These are phyloP conservation scores for Solanum sparsipilum DNA, from an alignment of 257 asterid species.

Conservation along the genomic window DNA sequence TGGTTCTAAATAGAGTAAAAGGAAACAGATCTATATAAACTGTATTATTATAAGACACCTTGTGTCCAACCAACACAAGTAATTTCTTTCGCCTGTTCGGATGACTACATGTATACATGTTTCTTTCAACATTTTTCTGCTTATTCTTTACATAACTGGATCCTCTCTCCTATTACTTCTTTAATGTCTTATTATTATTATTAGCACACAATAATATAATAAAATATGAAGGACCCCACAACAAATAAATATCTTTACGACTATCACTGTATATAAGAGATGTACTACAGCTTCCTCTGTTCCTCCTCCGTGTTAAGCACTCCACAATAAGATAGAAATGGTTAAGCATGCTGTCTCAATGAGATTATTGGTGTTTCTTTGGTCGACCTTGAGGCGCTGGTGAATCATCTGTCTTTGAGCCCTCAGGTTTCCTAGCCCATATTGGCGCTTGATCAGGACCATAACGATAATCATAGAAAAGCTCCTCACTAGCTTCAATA, in stretches of 20 bases:
- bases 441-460: constrained; percentile 89
- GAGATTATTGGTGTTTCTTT: constrained; percentile 86
- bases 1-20: neutral
- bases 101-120: neutral
- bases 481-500: constrained; percentile 77
- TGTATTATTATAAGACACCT: neutral
- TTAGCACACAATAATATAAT: neutral
- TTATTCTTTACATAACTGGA: neutral
- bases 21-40: neutral
- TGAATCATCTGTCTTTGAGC: constrained; percentile 51
- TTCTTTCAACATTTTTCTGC: neutral
- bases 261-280: neutral
- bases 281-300: neutral
- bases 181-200: neutral
- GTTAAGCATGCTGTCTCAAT: constrained; percentile 13
- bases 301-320: neutral
- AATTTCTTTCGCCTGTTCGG: neutral
- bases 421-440: constrained; percentile 81
- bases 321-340: neutral
- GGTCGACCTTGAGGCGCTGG: constrained; percentile 60
- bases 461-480: constrained; percentile 85
- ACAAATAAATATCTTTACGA: neutral
- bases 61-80: neutral
- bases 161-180: neutral
- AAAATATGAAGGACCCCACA: neutral